Base-by-base conservation (phyloP, 2,329 filamentous ascomycete species). In the Trichocomaceae sp. region DNA sequence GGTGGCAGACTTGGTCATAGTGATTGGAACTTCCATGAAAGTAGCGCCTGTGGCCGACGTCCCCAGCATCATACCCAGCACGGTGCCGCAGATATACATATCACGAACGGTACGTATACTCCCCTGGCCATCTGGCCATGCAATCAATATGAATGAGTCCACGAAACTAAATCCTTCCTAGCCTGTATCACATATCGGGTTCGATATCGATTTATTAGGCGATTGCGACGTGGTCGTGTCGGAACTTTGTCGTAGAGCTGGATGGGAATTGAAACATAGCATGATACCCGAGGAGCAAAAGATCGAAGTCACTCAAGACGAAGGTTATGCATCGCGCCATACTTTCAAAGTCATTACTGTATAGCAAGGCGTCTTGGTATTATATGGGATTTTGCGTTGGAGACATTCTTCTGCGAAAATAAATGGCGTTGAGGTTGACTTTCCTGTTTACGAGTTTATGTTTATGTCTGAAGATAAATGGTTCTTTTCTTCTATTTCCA, bases 41-140 rank as follows among this genome's bases (percentile, higher is more conserved):
- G 93, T 99, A 2, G 90, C 90, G 1, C 93, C 93, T 33, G 93
- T 99, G 2, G 91, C 88, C 33, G 91, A 97, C 70, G 89, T 99
- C 47, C 87, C 90, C 1, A 86, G 87, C 35, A 87, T 87, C 63
- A 71, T 96, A 44, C 88, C 89, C 1, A 75, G 83, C n/a, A 72
- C 88, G 57, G 83, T 96, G 39, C 91, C 91, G 6, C 90, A 96
- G 72, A 88, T 96, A 59, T 95, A 93, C 72, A 89, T 96, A 63
- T 91, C 87, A 17, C 83, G 88, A 61, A 87, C 88, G 59, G 80
- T 81, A 72, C 65, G 78, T 71, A 22, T 9, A 12, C 13, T 8
- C 19, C 33, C 20, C 33, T 51, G 5, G 19, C 12, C 6, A 51
- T 53, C n/a, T n/a, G n/a, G 20, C 33, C 7, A 23, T 9, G 46